Evolutionary conservation across 2,329 filamentous ascomycete genomes (phyloP).

Genomic region (Talaromyces sp.): DNA sequence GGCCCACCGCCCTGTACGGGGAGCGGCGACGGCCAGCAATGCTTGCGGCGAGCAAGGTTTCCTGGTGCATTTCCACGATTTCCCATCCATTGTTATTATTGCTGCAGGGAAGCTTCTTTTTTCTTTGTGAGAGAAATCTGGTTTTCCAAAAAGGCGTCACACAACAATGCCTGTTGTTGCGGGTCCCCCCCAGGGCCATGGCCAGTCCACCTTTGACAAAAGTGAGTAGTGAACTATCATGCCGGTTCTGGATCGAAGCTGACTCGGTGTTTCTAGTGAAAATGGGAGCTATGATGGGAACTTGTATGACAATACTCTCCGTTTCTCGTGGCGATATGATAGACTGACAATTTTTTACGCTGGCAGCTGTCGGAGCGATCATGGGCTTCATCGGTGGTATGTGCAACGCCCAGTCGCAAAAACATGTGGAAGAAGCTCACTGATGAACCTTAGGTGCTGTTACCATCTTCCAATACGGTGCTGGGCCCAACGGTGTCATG

Average conservation of each 20-base stretch:
- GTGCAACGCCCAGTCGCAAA: conserved; percentile 18
- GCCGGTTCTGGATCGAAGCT: background rate
- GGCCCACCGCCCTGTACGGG: background rate
- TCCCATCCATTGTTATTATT: background rate
- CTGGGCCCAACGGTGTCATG: conserved; percentile 89
- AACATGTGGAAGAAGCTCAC: conserved; percentile 16
- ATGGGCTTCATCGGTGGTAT: conserved; percentile 97
- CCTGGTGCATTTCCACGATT: background rate
- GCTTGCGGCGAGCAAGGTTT: background rate
- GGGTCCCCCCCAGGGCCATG: conserved; percentile 48
- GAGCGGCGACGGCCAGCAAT: conserved; percentile 1
- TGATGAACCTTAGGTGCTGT: conserved; percentile 62
- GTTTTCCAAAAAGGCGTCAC: background rate
- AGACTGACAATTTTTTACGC: conserved; percentile 13
- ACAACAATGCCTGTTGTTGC: conserved; percentile 54
- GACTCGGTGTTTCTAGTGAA: conserved; percentile 60
- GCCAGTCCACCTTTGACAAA: conserved; percentile 68
- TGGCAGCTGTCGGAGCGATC: conserved; percentile 81
- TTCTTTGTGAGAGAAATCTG: background rate
- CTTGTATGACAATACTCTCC: conserved; percentile 62
- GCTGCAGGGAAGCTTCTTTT: background rate
- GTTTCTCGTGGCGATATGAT: conserved; percentile 5
- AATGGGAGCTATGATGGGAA: conserved; percentile 98
- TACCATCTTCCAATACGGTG: conserved; percentile 92
- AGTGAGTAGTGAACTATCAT: conserved; percentile 43